A percentile compares a stretch with the other conserved stretches of the same genome.
Evolutionary conservation across 2,329 filamentous ascomycete genomes (phyloP).

Genomic region (Colletotrichum tanaceti): DNA sequence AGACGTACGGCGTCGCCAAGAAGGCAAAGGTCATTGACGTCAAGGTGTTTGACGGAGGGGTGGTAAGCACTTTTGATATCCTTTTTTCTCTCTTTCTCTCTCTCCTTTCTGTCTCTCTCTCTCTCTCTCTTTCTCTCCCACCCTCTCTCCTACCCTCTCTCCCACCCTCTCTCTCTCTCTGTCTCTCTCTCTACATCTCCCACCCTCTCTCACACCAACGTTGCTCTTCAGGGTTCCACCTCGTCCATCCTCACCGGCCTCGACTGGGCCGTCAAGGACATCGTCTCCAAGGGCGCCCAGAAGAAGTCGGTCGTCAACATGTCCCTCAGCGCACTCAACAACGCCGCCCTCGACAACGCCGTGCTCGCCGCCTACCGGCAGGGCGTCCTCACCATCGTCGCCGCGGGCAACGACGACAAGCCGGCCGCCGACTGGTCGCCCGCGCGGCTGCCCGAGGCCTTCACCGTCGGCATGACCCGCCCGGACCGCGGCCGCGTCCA

Average conservation of each 20-base stretch:
- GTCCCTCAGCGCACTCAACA: constrained; percentile 54
- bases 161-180: too few relatives aligned
- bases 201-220: too few relatives aligned
- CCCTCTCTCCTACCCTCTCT: too few relatives aligned
- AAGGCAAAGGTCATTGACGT: constrained; percentile 45
- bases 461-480: constrained; percentile 47
- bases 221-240: constrained; percentile 26
- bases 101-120: too few relatives aligned
- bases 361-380: constrained; percentile 54
- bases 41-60: constrained; percentile 45
- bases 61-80: constrained; percentile 46
- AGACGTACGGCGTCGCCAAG: constrained; percentile 50
- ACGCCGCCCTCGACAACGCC: constrained; percentile 65
- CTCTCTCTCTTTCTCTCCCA: too few relatives aligned
- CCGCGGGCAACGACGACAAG: constrained; percentile 64
- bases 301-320: constrained; percentile 53
- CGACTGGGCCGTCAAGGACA: constrained; percentile 46
- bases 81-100: constrained; percentile 34
- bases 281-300: constrained; percentile 38
- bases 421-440: constrained; percentile 54
- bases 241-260: constrained; percentile 42
- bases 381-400: constrained; percentile 64
- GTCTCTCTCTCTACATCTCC: too few relatives aligned
- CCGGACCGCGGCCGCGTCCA: constrained; percentile 42
- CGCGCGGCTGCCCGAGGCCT: constrained; percentile 50